These are phyloP conservation scores for Tetradesmus lagerheimii DNA, from an alignment of 139 green algal genomes.

Conservation along the genomic window DNA sequence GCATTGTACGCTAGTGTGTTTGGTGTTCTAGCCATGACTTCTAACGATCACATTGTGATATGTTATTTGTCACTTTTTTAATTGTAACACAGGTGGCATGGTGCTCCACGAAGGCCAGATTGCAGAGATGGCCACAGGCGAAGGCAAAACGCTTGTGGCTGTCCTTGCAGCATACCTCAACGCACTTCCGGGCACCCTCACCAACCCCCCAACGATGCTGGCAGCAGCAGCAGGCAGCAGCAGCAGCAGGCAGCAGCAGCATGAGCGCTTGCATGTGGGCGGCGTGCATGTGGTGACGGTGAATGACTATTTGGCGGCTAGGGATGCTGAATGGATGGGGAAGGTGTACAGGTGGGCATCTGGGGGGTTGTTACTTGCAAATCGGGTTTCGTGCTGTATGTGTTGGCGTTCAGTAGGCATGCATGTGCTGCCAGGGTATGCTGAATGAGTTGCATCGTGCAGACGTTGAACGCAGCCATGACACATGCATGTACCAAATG, in stretches of 20 bases:
- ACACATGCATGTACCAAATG: too few species aligned
- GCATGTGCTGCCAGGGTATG: too few species aligned
- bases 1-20: too few species aligned
- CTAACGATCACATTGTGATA: too few species aligned
- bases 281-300: conserved; percentile 94
- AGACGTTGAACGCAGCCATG: too few species aligned
- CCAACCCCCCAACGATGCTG: conserved; percentile 10
- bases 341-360: conserved; percentile 74
- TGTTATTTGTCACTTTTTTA: neutral
- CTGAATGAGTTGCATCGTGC: too few species aligned
- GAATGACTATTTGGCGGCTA: conserved; percentile 93
- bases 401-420: too few species aligned
- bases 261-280: conserved; percentile 53
- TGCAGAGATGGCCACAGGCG: conserved; percentile 98
- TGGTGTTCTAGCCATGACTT: too few species aligned
- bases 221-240: conserved; percentile 33
- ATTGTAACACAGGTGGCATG: conserved; percentile 81
- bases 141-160: conserved; percentile 98
- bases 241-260: conserved; percentile 12
- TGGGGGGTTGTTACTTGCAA: too few species aligned
- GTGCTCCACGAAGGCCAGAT: conserved; percentile 96
- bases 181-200: conserved; percentile 55
- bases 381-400: too few species aligned
- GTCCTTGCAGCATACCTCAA: conserved; percentile 84
- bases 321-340: conserved; percentile 91